phyloP scores from a whole-genome alignment of 1,139 yeast species.

The Zygoascus sp. region DNA sequence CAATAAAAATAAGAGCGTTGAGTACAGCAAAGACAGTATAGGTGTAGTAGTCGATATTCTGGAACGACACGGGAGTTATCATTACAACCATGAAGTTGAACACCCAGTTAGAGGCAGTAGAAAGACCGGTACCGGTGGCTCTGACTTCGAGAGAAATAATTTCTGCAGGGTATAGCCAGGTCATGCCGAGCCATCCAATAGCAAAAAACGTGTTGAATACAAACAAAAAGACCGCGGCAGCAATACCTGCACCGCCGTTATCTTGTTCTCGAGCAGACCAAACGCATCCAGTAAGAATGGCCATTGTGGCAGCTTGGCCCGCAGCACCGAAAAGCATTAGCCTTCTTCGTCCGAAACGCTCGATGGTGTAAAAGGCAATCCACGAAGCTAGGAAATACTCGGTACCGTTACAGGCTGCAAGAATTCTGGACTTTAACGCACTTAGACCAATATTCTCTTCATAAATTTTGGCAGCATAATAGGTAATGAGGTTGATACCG shows the following conservation, averaged over 20 bases:
- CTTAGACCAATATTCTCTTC: conserved; percentile 42
- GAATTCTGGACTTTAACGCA: conserved; percentile 37
- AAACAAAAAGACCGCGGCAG: conserved; percentile 47
- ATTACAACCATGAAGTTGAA: conserved; percentile 62
- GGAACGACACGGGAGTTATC: conserved; percentile 45
- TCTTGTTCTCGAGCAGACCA: conserved; percentile 20
- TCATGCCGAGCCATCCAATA: conserved; percentile 53
- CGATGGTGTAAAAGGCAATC: conserved; percentile 43
- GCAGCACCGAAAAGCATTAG: conserved; percentile 40
- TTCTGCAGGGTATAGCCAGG: conserved; percentile 35
- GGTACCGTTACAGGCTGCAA: conserved; percentile 48
- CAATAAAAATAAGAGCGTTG: conserved; percentile 55
- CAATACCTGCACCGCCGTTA: conserved; percentile 33
- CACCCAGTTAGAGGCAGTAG: conserved; percentile 74
- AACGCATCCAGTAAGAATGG: conserved; percentile 24
- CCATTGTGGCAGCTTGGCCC: conserved; percentile 31
- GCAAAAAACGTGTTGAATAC: conserved; percentile 53
- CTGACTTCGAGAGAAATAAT: conserved; percentile 68
- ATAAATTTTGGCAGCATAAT: conserved; percentile 39
- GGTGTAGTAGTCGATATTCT: conserved; percentile 52
- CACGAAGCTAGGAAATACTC: conserved; percentile 44
- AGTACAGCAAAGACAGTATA: conserved; percentile 65
- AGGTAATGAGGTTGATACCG: conserved; percentile 59
- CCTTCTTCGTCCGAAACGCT: conserved; percentile 60
- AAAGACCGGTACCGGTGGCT: conserved; percentile 67